phyloP scores from a whole-genome alignment of 352 stramenopile species.

The Globisporangium nagaii region DNA sequence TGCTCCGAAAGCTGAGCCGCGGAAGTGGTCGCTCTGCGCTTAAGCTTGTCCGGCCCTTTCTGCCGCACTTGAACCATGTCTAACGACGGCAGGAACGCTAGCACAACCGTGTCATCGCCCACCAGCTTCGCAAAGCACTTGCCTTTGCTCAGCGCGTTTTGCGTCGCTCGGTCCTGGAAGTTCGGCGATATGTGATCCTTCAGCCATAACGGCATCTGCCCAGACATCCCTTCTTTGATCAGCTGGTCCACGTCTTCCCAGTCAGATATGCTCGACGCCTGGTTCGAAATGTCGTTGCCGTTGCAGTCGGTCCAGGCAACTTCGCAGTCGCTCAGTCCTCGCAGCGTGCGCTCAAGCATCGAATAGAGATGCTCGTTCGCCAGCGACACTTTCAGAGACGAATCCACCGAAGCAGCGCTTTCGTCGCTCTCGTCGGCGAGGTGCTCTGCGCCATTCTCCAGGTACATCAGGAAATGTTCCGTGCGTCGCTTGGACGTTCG shows the following conservation, averaged over 20 bases:
- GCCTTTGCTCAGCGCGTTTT: constrained; percentile 51
- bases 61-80: constrained; percentile 41
- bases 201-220: constrained; percentile 72
- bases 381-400: constrained; percentile 32
- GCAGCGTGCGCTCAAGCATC: constrained; percentile 79
- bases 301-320: constrained; percentile 81
- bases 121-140: constrained; percentile 86
- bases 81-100: constrained; percentile 75
- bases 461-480: constrained; percentile 85
- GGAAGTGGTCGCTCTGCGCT: constrained; percentile 3
- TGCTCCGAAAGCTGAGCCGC: background rate
- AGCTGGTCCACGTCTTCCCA: constrained; percentile 32
- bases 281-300: constrained; percentile 26
- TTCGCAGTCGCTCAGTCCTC: constrained; percentile 77
- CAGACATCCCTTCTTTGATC: constrained; percentile 36
- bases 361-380: constrained; percentile 82
- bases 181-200: constrained; percentile 38
- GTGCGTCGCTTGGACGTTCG: constrained; percentile 56
- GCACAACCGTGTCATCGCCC: constrained; percentile 57
- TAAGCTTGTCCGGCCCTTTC: constrained; percentile 17
- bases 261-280: constrained; percentile 3
- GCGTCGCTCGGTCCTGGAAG: constrained; percentile 30
- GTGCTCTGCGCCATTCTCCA: constrained; percentile 31
- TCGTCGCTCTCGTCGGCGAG: constrained; percentile 3
- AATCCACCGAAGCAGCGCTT: background rate